These are phyloP conservation scores for Aspergillus floridensis DNA, from an alignment of 2,329 filamentous ascomycete species.

Conservation along the genomic window DNA sequence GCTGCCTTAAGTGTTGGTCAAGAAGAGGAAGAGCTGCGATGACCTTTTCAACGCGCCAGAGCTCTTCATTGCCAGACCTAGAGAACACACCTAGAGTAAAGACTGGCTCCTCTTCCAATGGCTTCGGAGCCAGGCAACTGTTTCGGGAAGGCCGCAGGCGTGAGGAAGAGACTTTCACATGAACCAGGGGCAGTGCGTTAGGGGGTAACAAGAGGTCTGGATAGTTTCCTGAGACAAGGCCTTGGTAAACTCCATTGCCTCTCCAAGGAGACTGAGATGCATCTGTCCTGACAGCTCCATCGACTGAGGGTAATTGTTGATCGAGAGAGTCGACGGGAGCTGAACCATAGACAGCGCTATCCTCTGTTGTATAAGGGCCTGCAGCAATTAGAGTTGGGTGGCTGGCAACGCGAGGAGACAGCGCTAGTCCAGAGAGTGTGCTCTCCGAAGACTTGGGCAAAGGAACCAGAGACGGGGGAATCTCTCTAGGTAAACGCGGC, in stretches of 20 bases:
- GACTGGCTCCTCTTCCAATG: constrained; percentile 85
- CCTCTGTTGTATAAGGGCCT: constrained; percentile 21
- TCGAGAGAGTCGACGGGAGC: constrained; percentile 15
- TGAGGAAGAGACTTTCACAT: constrained; percentile 85
- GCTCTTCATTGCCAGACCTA: constrained; percentile 61
- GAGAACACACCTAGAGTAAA: constrained; percentile 86
- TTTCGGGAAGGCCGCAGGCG: constrained; percentile 89
- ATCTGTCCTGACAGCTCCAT: constrained; percentile 35
- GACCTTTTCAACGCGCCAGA: constrained; percentile 96
- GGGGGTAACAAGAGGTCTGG: constrained; percentile 82
- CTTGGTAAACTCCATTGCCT: constrained; percentile 63
- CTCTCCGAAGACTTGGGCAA: constrained; percentile 67
- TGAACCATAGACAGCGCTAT: constrained; percentile 47
- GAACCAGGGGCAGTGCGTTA: constrained; percentile 81
- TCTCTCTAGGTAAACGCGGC: constrained; percentile 56
- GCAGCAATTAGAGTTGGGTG: constrained; percentile 63
- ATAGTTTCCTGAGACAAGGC: constrained; percentile 80
- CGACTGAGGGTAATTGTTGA: constrained; percentile 36
- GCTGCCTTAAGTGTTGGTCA: constrained; percentile 75
- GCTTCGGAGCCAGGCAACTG: constrained; percentile 75
- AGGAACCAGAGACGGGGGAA: constrained; percentile 52
- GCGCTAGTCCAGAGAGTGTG: constrained; percentile 52
- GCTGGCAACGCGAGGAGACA: constrained; percentile 71
- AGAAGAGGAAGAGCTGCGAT: constrained; percentile 75
- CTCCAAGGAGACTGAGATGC: constrained; percentile 31